Percentiles rank a stretch among this genome's conserved stretches.
Evolutionary conservation across 2,329 filamentous ascomycete genomes (phyloP).

Genomic region (Alternaria viburni): DNA sequence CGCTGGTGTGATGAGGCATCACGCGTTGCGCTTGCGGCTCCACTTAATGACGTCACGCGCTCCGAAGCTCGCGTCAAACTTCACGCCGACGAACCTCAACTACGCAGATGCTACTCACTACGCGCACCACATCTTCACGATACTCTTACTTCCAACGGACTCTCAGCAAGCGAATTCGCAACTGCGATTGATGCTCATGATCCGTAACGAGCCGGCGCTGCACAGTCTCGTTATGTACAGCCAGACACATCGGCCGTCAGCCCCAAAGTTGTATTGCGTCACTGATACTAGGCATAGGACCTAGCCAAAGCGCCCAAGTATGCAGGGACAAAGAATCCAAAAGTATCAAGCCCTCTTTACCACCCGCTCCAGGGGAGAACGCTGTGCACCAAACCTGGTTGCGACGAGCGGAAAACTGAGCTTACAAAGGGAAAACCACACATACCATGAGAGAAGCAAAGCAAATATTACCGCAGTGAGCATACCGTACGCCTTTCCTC

Average conservation of each 20-base stretch:
- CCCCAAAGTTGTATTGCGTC: background rate
- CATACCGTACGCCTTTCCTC: background rate
- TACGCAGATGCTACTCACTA: background rate
- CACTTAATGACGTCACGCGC: background rate
- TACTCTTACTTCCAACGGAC: background rate
- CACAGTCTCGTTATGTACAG: background rate
- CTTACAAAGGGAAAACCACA: background rate
- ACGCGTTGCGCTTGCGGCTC: background rate
- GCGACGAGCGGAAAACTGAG: background rate
- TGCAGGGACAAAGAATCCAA: background rate
- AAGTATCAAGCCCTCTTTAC: background rate
- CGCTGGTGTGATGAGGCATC: background rate
- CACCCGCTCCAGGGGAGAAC: background rate
- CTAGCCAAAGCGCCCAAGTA: background rate
- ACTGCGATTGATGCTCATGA: background rate
- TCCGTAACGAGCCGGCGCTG: background rate
- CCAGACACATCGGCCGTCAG: background rate
- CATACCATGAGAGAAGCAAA: background rate
- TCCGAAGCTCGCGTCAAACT: background rate
- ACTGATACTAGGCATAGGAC: background rate
- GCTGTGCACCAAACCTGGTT: background rate
- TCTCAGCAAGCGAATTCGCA: background rate
- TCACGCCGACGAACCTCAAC: background rate
- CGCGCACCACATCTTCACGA: background rate
- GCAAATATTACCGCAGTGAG: background rate